These are phyloP conservation scores for Smallanthus sonchifolius DNA, from an alignment of 129 eudicot species.

Conservation along the genomic window DNA sequence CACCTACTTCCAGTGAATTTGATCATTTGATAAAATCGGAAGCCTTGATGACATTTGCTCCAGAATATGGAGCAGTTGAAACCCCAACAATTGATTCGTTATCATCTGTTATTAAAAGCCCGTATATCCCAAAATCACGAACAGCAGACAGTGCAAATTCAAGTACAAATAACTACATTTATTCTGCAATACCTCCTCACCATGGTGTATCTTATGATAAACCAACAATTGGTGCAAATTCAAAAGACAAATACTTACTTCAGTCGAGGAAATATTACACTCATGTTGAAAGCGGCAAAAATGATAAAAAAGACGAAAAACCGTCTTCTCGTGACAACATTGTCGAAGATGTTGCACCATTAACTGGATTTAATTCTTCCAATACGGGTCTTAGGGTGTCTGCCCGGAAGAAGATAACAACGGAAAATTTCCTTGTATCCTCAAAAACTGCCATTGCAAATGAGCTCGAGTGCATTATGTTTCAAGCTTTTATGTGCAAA, in stretches of 20 bases:
- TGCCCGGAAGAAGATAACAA: slow-evolving; percentile 27
- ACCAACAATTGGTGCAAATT: slow-evolving; percentile 33
- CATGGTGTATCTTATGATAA: slow-evolving; percentile 61
- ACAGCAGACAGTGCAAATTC: slow-evolving; percentile 73
- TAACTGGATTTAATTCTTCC: slow-evolving; percentile 45
- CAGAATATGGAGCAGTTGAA: slow-evolving; percentile 92
- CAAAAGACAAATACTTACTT: slow-evolving; percentile 39
- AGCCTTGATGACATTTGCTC: slow-evolving; percentile 93
- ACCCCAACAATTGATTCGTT: slow-evolving; percentile 48
- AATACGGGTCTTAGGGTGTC: slow-evolving; percentile 39
- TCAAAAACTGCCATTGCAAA: slow-evolving; percentile 64
- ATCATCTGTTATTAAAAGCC: slow-evolving; percentile 64
- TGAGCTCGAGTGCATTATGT: slow-evolving; percentile 80
- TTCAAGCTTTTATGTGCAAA: slow-evolving; percentile 92
- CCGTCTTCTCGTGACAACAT: slow-evolving; percentile 26
- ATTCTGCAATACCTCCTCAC: slow-evolving; percentile 85
- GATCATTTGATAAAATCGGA: slow-evolving; percentile 81
- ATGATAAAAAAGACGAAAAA: slow-evolving; percentile 35
- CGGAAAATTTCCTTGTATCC: slow-evolving; percentile 43
- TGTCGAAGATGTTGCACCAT: slow-evolving; percentile 30
- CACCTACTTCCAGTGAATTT: slow-evolving; percentile 43
- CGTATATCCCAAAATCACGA: slow-evolving; percentile 69
- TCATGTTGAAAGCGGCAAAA: slow-evolving; percentile 51
- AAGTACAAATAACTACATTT: slow-evolving; percentile 61
- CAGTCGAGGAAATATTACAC: slow-evolving; percentile 60